phyloP scores from a whole-genome alignment of 352 stramenopile genomes.

The Globisporangium paroecandrum region DNA sequence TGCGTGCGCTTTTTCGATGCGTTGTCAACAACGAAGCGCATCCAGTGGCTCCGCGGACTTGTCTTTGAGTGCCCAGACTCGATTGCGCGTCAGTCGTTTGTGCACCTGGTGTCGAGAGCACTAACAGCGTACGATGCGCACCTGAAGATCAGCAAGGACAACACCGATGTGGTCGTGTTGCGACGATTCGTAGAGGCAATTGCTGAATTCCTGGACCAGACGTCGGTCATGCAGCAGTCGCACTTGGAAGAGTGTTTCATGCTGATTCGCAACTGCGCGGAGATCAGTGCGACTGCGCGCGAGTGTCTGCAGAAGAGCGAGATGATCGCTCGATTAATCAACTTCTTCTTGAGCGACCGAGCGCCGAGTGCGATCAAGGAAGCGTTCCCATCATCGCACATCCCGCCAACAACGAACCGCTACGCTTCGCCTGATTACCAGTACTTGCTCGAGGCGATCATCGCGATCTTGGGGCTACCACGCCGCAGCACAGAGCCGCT shows the following conservation, averaged over 20 bases:
- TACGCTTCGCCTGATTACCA: constrained; percentile 86
- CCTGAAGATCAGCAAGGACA: constrained; percentile 28
- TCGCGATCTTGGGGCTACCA: constrained; percentile 75
- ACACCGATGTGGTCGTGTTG: constrained; percentile 17
- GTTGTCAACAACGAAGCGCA: constrained; percentile 50
- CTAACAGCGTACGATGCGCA: constrained; percentile 66
- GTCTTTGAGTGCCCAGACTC: constrained; percentile 85
- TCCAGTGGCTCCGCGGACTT: constrained; percentile 58
- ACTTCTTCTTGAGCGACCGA: constrained; percentile 80
- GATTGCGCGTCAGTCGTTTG: constrained; percentile 84
- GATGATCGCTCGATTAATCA: constrained; percentile 78
- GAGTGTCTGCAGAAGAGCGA: constrained; percentile 50
- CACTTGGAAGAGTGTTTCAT: constrained; percentile 88
- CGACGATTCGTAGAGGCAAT: constrained; percentile 46
- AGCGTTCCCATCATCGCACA: constrained; percentile 62
- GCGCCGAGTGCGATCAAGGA: constrained; percentile 58
- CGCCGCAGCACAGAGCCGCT: constrained; percentile 59
- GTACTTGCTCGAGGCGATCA: constrained; percentile 86
- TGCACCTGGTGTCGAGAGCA: constrained; percentile 72
- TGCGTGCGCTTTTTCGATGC: constrained; percentile 68
- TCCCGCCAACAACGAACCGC: constrained; percentile 33
- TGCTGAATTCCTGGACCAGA: constrained; percentile 67
- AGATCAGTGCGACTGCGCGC: constrained; percentile 50
- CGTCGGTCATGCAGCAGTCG: constrained; percentile 69
- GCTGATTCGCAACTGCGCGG: constrained; percentile 73